Conservation (phyloP, 768 basidiomycete genomes). For the Lyophyllum atratum region DNA sequence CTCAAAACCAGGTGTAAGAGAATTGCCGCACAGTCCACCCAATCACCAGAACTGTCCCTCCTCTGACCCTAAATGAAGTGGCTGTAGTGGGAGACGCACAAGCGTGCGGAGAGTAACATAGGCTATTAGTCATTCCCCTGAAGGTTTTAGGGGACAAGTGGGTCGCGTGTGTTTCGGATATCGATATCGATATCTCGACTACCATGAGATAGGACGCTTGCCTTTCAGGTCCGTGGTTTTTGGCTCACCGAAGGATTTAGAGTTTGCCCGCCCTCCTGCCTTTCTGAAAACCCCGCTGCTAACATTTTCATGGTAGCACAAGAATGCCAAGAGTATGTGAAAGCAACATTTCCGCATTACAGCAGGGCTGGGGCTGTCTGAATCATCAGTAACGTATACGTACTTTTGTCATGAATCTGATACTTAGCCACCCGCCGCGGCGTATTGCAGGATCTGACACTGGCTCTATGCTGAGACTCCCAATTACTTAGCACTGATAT, state of each 20-base stretch:
- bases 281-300: background rate
- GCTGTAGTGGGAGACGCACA: no score
- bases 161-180: no score
- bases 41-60: background rate
- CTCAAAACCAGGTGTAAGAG: no score
- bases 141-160: no score
- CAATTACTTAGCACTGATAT: background rate
- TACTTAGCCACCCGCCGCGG: background rate
- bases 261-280: background rate
- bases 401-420: background rate
- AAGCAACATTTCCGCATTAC: background rate
- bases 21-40: background rate
- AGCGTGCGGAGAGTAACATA: background rate
- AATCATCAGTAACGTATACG: background rate
- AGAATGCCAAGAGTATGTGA: background rate
- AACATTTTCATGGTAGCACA: background rate
- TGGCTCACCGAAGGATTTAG: background rate
- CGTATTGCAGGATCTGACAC: background rate
- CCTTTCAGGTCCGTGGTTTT: no score
- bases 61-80: no score
- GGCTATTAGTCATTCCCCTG: no score
- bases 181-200: no score
- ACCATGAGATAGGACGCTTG: no score
- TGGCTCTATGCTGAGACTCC: background rate
- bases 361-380: background rate